These are phyloP conservation scores for Zygosaccharomyces pseudobailii DNA, from an alignment of 1,139 yeast species.

Conservation along the genomic window DNA sequence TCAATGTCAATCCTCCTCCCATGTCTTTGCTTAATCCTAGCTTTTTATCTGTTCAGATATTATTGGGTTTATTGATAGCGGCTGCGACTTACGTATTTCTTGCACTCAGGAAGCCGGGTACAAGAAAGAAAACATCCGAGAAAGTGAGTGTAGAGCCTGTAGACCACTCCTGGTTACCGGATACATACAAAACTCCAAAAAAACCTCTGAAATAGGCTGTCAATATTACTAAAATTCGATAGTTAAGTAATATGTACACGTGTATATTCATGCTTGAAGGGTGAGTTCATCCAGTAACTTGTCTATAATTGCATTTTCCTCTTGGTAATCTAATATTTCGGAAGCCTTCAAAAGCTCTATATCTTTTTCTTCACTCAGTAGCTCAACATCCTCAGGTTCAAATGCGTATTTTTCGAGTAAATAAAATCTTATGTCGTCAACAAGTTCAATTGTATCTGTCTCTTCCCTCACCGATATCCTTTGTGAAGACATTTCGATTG, in stretches of 20 bases:
- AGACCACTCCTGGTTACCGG: conserved; percentile 60
- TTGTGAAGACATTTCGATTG: conserved; percentile 48
- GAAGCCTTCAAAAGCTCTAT: conserved; percentile 10
- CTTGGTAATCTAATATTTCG: conserved; percentile 20
- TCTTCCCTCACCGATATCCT: conserved; percentile 60
- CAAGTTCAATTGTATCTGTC: conserved; percentile 72
- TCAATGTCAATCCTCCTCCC: conserved; percentile 58
- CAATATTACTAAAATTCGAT: background rate
- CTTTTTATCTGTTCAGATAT: conserved; percentile 55
- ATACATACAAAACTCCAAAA: conserved; percentile 38
- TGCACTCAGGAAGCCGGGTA: conserved; percentile 36
- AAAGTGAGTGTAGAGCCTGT: conserved; percentile 35
- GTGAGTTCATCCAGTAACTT: conserved; percentile 13
- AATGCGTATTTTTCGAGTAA: conserved; percentile 37
- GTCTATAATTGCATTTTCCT: conserved; percentile 19
- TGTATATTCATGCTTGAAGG: conserved; percentile 13
- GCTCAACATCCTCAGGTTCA: conserved; percentile 32
- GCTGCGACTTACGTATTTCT: conserved; percentile 49
- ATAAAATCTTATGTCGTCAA: conserved; percentile 72
- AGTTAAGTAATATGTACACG: background rate
- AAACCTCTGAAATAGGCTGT: background rate
- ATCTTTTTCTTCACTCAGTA: conserved; percentile 16
- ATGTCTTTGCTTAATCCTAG: conserved; percentile 71
- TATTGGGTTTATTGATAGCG: conserved; percentile 49
- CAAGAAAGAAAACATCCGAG: conserved; percentile 27